Conservation (phyloP, 176 grass and related monocot genomes). For the Oryza coarctata region DNA sequence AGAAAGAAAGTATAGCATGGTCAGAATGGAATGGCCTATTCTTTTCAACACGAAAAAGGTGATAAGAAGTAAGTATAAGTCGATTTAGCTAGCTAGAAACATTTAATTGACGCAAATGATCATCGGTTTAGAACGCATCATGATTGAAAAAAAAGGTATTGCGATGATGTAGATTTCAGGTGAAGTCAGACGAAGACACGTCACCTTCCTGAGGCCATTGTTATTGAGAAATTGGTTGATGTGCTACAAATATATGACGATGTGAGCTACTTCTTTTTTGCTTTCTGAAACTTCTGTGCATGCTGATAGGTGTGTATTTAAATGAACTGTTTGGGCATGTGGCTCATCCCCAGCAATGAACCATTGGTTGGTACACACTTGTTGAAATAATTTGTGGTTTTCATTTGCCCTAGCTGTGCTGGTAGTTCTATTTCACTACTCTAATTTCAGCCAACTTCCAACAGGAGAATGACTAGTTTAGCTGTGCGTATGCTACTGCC, state of each 20-base stretch:
- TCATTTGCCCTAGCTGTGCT: neutral
- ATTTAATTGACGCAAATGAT: neutral
- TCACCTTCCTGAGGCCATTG: neutral
- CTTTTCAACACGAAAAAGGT: neutral
- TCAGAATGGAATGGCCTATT: neutral
- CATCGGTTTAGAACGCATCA: neutral
- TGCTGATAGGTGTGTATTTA: neutral
- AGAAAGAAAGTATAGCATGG: neutral
- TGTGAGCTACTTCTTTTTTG: neutral
- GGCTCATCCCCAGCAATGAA: neutral
- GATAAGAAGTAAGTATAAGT: neutral
- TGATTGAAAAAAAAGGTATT: neutral
- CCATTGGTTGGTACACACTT: slow-evolving; percentile 14
- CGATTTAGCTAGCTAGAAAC: neutral
- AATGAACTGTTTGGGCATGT: neutral
- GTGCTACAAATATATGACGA: neutral
- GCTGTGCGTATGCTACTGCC: neutral
- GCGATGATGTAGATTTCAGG: neutral
- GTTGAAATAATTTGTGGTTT: slow-evolving; percentile 3
- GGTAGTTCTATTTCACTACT: neutral
- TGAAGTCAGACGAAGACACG: neutral
- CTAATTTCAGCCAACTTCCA: neutral
- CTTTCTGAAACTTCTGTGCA: neutral
- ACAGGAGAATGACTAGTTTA: neutral
- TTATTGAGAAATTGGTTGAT: neutral